Percentiles rank a stretch among this genome's conserved stretches.
phyloP scores from a whole-genome alignment of 257 asterid genomes.

The Gynochthodes officinalis region DNA sequence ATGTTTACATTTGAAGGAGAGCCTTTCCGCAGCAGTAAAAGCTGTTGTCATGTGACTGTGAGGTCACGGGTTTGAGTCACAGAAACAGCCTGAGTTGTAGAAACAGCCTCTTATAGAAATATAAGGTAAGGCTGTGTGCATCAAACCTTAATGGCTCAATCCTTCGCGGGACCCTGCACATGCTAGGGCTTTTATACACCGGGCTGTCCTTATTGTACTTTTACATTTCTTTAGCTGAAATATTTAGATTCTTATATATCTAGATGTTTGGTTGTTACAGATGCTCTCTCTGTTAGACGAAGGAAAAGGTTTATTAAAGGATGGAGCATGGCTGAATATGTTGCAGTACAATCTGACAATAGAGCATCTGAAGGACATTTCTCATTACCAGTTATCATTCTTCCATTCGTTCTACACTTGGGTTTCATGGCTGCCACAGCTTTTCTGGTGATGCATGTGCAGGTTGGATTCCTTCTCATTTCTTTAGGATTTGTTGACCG shows the following conservation, averaged over 20 bases:
- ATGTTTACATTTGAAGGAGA: too few relatives aligned
- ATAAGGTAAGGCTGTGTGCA: too few relatives aligned
- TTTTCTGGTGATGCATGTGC: constrained; percentile 85
- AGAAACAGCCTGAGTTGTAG: too few relatives aligned
- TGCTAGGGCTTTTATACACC: too few relatives aligned
- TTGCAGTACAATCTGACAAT: constrained; percentile 28
- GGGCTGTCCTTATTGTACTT: too few relatives aligned
- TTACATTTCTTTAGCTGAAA: background rate
- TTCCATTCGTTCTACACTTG: constrained; percentile 79
- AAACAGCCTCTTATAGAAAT: too few relatives aligned
- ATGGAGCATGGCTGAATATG: constrained; percentile 18
- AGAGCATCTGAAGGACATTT: constrained; percentile 25
- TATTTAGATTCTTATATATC: constrained; percentile 3
- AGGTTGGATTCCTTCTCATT: constrained; percentile 40
- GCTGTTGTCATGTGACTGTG: too few relatives aligned
- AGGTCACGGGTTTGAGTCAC: too few relatives aligned
- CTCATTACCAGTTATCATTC: constrained; percentile 45
- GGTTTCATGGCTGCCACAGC: constrained; percentile 81
- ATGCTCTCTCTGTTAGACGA: constrained; percentile 31
- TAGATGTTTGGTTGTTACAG: constrained; percentile 28
- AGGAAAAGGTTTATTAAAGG: constrained; percentile 40
- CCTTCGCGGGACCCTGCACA: too few relatives aligned
- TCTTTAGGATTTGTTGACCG: background rate
- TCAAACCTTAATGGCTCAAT: too few relatives aligned
- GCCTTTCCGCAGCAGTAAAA: too few relatives aligned